Evolutionary conservation across 164 flowering plant genomes (phyloP).

Genomic region (Berberis vulgaris): DNA sequence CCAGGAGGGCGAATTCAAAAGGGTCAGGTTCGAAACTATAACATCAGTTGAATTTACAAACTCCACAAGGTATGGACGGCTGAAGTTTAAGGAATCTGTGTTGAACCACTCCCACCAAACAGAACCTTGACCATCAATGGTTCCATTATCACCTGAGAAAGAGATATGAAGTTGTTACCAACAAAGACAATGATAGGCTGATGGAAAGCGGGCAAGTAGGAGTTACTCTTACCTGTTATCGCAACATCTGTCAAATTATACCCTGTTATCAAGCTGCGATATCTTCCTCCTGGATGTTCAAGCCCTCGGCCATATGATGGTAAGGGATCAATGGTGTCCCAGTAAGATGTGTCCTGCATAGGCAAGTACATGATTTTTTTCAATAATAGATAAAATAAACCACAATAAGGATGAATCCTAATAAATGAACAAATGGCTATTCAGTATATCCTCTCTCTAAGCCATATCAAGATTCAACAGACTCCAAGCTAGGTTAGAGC

Average conservation of each 20-base stretch:
- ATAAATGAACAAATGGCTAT: too few relatives aligned
- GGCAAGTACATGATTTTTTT: not conserved
- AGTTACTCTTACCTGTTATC: constrained; percentile 51
- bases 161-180: not conserved
- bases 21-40: constrained; percentile 71
- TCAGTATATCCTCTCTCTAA: too few relatives aligned
- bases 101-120: constrained; percentile 81
- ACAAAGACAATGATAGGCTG: not conserved
- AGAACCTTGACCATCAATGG: constrained; percentile 89
- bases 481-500: too few relatives aligned
- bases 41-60: constrained; percentile 40
- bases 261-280: constrained; percentile 67
- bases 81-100: constrained; percentile 57
- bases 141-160: constrained; percentile 82
- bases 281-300: constrained; percentile 69
- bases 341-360: constrained; percentile 47
- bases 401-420: not conserved
- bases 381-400: not conserved
- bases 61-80: constrained; percentile 91
- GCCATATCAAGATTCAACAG: too few relatives aligned
- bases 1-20: constrained; percentile 74
- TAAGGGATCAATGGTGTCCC: constrained; percentile 61
- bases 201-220: not conserved
- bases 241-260: constrained; percentile 60
- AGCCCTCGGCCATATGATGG: constrained; percentile 90